Evolutionary conservation across 2,329 filamentous ascomycete genomes (phyloP), one percentile per base, ranked within the genome.

Genomic region (Diaporthe citriasiana): DNA sequence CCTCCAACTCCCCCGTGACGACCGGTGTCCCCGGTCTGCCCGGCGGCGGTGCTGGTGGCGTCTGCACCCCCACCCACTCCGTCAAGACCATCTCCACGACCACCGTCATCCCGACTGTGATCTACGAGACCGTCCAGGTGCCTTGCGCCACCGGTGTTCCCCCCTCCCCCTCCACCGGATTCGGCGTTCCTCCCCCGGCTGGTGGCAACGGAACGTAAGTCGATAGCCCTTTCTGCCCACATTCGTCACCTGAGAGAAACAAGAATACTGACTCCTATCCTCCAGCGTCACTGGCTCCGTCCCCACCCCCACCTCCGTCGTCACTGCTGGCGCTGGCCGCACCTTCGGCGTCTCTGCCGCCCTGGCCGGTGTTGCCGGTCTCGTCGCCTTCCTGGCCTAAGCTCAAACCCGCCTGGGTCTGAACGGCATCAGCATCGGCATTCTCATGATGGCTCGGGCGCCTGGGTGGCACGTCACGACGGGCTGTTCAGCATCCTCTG

Each of bases 311-410:
- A 79, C 81, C 68, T 80, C 82, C 74, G 79, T 79, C 76, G 83
- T 87, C 78, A 88, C 85, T 69, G 88, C 85, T 77, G 89, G 87
- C 81, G 89, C 89, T 77, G 84, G 85, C 79, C 66, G 66, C 56
- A 84, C 86, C 80, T 81, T 90, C 79, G 84, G 85, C 76, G 87
- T 86, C 85, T 90, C 89, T 76, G 85, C 85, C 80, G 76, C 87
- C 80, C 82, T 90, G 80, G 89, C 89, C 81, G 89, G 86, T 77
- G 85, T 83, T 65, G 89, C 87, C 82, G 89, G 88, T 84, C 81
- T 88, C 72, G 86, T 84, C 76, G 89, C 88, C 80, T 82, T 89
- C 80, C 82, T 91, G 80, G 87, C 86, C 82, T 91, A 91, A 88
- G 30, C 70, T 68, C 38, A 53, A 33, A 15, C 30, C 25, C 55